A percentile compares a stretch with the other conserved stretches of the same genome.
phyloP scores from a whole-genome alignment of 2,329 filamentous ascomycete genomes.

The Aspergillus brunneoviolaceus region DNA sequence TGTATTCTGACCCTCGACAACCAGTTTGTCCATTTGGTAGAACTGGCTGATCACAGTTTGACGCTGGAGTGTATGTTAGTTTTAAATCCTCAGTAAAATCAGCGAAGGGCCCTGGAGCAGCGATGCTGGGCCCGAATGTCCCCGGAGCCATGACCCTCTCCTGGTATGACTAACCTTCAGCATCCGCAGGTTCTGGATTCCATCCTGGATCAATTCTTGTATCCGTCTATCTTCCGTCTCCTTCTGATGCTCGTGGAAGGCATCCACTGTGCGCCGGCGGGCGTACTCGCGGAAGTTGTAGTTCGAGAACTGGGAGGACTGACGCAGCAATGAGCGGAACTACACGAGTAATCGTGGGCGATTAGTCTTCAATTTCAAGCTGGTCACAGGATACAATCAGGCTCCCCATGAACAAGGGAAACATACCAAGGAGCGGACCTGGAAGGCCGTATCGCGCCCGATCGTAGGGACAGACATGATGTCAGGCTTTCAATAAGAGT shows the following conservation, averaged over 20 bases:
- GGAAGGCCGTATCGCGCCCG: conserved; percentile 46
- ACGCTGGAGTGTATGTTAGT: conserved; percentile 62
- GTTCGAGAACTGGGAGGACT: conserved; percentile 80
- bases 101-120: not conserved
- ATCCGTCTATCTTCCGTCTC: conserved; percentile 73
- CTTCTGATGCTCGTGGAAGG: conserved; percentile 76
- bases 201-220: conserved; percentile 87
- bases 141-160: not conserved
- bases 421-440: conserved; percentile 49
- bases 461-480: conserved; percentile 47
- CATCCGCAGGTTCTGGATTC: conserved; percentile 79
- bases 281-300: conserved; percentile 99
- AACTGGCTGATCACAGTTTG: conserved; percentile 95
- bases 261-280: conserved; percentile 82
- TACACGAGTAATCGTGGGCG: conserved; percentile 38
- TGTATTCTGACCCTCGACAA: conserved; percentile 83
- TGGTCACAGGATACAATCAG: not conserved
- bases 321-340: conserved; percentile 90
- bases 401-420: not conserved
- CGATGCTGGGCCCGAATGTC: not conserved
- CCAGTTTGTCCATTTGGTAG: conserved; percentile 85
- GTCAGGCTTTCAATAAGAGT: conserved; percentile 7
- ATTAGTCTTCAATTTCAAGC: not conserved
- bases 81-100: not conserved
- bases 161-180: conserved; percentile 69